phyloP scores from a whole-genome alignment of 2,329 filamentous ascomycete species.

The Lasiodiplodia gonubiensis region DNA sequence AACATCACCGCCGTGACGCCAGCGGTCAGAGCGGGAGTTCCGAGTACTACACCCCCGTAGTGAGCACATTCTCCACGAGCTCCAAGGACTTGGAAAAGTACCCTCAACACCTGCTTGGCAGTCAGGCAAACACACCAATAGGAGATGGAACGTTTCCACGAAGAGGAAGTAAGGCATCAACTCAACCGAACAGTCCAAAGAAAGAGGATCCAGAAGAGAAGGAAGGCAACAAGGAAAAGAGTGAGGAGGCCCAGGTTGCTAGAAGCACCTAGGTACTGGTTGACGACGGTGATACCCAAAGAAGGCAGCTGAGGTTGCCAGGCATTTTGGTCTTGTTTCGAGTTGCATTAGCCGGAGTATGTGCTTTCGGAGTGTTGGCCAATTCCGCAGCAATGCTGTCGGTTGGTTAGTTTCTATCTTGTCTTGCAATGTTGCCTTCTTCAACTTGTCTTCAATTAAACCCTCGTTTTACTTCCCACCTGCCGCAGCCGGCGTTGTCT shows the following conservation, averaged over 20 bases:
- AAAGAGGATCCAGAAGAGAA: constrained; percentile 24
- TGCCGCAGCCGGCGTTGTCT: background rate
- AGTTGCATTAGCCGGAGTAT: constrained; percentile 28
- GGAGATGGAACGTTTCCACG: constrained; percentile 23
- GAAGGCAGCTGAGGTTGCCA: constrained; percentile 7
- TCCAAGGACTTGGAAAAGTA: constrained; percentile 57
- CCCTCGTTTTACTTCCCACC: constrained; percentile 2
- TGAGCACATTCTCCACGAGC: constrained; percentile 59
- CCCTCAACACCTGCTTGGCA: constrained; percentile 48
- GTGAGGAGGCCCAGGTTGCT: constrained; percentile 12
- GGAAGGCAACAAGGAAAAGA: constrained; percentile 16
- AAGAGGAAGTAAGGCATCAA: constrained; percentile 25
- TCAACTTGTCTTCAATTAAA: constrained; percentile 18
- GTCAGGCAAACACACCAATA: constrained; percentile 21
- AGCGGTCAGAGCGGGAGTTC: constrained; percentile 27
- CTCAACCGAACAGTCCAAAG: constrained; percentile 17
- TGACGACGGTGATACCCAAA: constrained; percentile 28
- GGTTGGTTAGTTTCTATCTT: constrained; percentile 21
- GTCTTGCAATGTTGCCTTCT: constrained; percentile 16
- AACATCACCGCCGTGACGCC: constrained; percentile 37
- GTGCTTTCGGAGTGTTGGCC: constrained; percentile 15
- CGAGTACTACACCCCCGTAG: constrained; percentile 49
- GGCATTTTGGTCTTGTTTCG: constrained; percentile 27
- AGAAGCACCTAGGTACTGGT: constrained; percentile 19
- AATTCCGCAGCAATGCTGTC: constrained; percentile 15